Conservation (phyloP, 345 rosid species). For the Punica granatum region DNA sequence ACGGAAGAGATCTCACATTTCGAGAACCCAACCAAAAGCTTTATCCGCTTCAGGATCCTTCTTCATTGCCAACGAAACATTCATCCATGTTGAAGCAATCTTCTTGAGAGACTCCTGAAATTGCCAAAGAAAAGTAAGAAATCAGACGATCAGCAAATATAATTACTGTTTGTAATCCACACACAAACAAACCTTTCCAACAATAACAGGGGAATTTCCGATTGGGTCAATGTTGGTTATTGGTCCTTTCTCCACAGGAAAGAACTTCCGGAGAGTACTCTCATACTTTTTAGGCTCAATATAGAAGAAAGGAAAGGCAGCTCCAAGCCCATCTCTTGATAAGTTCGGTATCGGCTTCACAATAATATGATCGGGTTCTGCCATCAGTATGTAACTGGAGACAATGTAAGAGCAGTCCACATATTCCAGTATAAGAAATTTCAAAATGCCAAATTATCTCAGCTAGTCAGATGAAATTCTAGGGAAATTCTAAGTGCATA, state of each 20-base stretch:
- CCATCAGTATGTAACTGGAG: constrained; percentile 77
- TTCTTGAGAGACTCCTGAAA: constrained; percentile 61
- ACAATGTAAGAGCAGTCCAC: constrained; percentile 12
- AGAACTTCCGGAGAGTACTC: constrained; percentile 63
- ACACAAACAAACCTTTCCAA: constrained; percentile 66
- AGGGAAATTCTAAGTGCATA: constrained; percentile 16
- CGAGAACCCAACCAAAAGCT: constrained; percentile 99
- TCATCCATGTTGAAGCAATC: constrained; percentile 99
- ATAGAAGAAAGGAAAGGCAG: constrained; percentile 97
- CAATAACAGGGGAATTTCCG: constrained; percentile 95
- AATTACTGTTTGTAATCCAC: neutral
- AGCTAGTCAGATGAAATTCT: neutral
- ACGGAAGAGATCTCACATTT: constrained; percentile 47
- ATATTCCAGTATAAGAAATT: constrained; percentile 16
- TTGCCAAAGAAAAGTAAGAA: neutral
- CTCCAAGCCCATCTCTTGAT: constrained; percentile 73
- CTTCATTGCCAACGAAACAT: constrained; percentile 96
- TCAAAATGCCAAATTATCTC: neutral
- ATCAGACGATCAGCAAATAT: neutral
- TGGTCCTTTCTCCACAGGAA: constrained; percentile 73
- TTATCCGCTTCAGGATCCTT: constrained; percentile 94
- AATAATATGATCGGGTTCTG: constrained; percentile 94
- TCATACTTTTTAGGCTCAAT: constrained; percentile 92
- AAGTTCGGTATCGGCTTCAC: constrained; percentile 96
- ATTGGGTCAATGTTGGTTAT: constrained; percentile 79